Base-by-base conservation (phyloP, 2,329 filamentous ascomycete genomes). In the Botrytis squamosa region DNA sequence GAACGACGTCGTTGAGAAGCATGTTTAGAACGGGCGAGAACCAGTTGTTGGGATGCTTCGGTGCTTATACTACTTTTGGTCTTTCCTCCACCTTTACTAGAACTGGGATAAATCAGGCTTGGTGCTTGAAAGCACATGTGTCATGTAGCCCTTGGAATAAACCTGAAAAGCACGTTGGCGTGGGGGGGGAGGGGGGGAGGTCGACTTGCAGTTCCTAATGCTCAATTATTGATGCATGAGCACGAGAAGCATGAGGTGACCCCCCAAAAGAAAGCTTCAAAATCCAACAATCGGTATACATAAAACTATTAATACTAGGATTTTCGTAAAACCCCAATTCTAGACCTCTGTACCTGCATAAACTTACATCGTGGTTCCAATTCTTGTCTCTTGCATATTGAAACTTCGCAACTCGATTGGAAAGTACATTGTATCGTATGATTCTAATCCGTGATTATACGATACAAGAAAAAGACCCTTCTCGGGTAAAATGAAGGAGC, bases 1-100 rank as follows among this genome's bases (percentile, higher is more conserved):
- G 66, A 69, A 44, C 49, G 49, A 44, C 36, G 46, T 68, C 65
- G 49, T 57, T 69, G 49, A 69, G 66, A 69, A 42, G 66, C 66
- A 69, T n/a, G 49, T 57, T 55, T 57, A 20, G 46, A 57, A 33
- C n/a, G 33, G 52, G n/a, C 65, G 10, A 29, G 66, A 33, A 42
- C 36, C 49, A 44, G n/a, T 25, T 57, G 66, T 57, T 57, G 49
- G 66, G 49, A 42, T 33, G 10, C 20, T 33, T 57, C 36, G 49
- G 36, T 68, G 25, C n/a, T 57, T 33, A 68, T 68, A 57, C 66
- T 42, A 20, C 14, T 57, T 42, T 68, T 57, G 38, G 16, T 25
- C 18, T 68, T 29, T 55, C 65, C 65, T 67, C 22, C 46, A 36
- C 9, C 65, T n/a, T 40, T 22, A 25, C 22, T 55, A 8, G 36